Base-by-base conservation (phyloP, 768 basidiomycete species). In the Ramaria sp. region DNA sequence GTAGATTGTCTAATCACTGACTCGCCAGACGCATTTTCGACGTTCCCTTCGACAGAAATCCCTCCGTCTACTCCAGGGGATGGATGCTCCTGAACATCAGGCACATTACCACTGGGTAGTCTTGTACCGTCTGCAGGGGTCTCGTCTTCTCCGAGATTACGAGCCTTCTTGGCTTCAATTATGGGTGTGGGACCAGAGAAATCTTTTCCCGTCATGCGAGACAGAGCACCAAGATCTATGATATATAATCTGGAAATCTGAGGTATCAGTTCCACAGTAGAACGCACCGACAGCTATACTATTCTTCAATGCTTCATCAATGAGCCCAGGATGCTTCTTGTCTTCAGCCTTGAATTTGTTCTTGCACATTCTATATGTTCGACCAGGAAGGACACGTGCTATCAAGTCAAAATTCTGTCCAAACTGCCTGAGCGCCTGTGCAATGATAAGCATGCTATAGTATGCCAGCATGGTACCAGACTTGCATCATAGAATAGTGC, bases 401-500 rank as follows among this genome's bases (percentile, higher is more conserved):
- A 95, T 92, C 42, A 94, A 78, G 67, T 94, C 91, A 64, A 94
- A 95, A 63, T 94, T 92, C 67, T 92, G 88, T 33, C 91, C 91
- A 62, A 91, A 92, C 66, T 92, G 91, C 3, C 83, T 77, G 31
- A 94, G 72, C n/a, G 88, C 90, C 92, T 94, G 63, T n/a, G 27
- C 27, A 5, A 27, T 27, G 33, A 45, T n/a, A 12, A 17, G 34
- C 11, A 22, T 17, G 27, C 12, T n/a, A n/a, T n/a, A 30, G 12
- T 10, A 48, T 31, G 50, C 4, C 50, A 51, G 20, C 33, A 27
- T 27, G 27, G 5, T 27, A 5, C 3, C 27, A 27, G 27, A 27
- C 27, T 27, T 27, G 27, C 27, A 58, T 91, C 78, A 67, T 82
- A 95, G 67, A 95, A 95, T 19, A 84, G 68, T 56, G 92, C 91